Base-by-base conservation (phyloP, 1,139 yeast genomes). In the Debaryomyces fabryi region DNA sequence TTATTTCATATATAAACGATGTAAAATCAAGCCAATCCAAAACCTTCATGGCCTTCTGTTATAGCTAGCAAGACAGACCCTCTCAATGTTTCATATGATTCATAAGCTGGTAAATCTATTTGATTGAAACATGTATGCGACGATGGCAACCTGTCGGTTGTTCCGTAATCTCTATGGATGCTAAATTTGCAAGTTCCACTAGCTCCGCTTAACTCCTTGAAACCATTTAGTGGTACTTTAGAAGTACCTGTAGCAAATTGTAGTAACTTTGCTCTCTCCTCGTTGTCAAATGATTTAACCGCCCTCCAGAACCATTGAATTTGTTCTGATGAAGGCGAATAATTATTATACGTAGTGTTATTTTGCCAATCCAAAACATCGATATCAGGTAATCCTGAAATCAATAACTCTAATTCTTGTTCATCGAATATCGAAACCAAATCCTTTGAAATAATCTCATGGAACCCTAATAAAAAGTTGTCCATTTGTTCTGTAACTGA, bases 251-350 rank as follows among this genome's bases (percentile, higher is more conserved):
- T 95, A 1, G 96, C 95, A 75, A 93, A 95, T 63, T 95, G 99
- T 51, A 95, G 72, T 54, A 95, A 71, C 62, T 92, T 91, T 16
- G 99, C 99, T 47, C 96, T 79, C 63, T 93, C 98, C 65, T 93
- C 99, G 38, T 83, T 83, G 62, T 91, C 97, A 69, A 93, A 93
- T 1, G 97, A 89, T 59, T 91, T 83, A 13, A 95, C 97, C 1
- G 98, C 97, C 63, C 98, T 79, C 99, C 99, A 95, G 71, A 93
- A 95, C 91, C 98, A 93, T 63, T 88, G 92, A 51, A 95, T 86
- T 63, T 92, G 98, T 36, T 88, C 84, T 3, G 96, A 88, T 1
- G 90, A 81, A 1, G 95, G 80, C 0, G 92, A 82, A 65, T 93
- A 95, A 64, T 92, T 93, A 51, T 81, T 86, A 68, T 95, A 93